Evolutionary conservation across 2,329 filamentous ascomycete genomes (phyloP).

Genomic region (Calonectria honghensis): DNA sequence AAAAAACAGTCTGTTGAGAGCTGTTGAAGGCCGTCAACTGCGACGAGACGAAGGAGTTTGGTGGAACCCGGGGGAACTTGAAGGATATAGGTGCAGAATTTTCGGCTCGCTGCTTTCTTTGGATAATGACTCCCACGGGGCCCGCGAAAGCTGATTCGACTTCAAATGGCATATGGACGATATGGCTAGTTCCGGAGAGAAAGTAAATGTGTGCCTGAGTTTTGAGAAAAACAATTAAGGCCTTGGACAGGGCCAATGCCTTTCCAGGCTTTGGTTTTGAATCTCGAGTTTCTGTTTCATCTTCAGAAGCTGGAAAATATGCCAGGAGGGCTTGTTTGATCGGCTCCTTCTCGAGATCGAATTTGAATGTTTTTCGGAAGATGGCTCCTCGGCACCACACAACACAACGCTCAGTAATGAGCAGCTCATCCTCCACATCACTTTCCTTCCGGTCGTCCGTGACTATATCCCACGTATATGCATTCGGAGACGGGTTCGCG

Average conservation of each 20-base stretch:
- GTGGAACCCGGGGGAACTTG: constrained; percentile 79
- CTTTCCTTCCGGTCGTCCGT: constrained; percentile 63
- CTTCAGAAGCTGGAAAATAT: constrained; percentile 79
- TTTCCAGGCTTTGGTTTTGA: constrained; percentile 41
- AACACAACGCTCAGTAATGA: constrained; percentile 84
- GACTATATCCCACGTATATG: constrained; percentile 85
- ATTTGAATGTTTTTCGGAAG: constrained; percentile 89
- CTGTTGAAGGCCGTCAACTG: constrained; percentile 74
- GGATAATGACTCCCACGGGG: constrained; percentile 88
- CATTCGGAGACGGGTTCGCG: constrained; percentile 76
- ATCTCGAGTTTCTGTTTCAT: constrained; percentile 47
- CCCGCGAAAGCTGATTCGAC: constrained; percentile 90
- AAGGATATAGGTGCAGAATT: constrained; percentile 71
- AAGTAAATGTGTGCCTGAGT: constrained; percentile 97
- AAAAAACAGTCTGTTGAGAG: constrained; percentile 73
- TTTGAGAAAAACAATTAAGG: constrained; percentile 92
- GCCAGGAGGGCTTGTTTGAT: constrained; percentile 92
- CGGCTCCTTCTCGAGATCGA: constrained; percentile 89
- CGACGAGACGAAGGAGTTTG: constrained; percentile 88
- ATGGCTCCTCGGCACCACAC: constrained; percentile 93
- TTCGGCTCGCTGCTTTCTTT: constrained; percentile 80
- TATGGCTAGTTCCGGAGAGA: constrained; percentile 88
- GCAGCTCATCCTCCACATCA: constrained; percentile 83
- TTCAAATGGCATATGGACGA: constrained; percentile 95
- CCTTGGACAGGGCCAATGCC: constrained; percentile 70